Evolutionary conservation across 768 basidiomycete genomes (phyloP), one percentile per base, ranked within the genome.

Genomic region (Melanogaster broomeanus): DNA sequence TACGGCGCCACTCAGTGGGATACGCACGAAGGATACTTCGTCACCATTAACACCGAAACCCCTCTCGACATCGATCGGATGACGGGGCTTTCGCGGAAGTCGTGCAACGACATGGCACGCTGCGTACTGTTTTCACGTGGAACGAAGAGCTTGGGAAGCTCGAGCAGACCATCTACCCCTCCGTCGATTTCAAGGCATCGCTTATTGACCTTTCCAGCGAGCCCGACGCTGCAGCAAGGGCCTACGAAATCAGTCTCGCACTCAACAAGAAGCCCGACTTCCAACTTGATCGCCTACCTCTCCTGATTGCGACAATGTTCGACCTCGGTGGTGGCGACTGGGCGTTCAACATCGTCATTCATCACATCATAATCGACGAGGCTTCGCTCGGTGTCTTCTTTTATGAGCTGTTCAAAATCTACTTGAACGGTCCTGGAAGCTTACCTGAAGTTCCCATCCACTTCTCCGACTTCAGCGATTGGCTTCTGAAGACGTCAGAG

Each of bases 1-100:
- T 64, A 64, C 18, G 64, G 67, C n/a, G 66, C 67, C 19, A 68
- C 66, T 21, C 66, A 67, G 12, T 68, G 66, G 64, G 66, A 66
- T 35, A 66, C 66, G 4, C 66, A 67, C 16, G 66, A 67, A 42
- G 62, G 66, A 28, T 59, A 56, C 49, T 55, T 62, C 7, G 49
- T 59, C 33, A 59, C 48, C 11, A 21, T 62, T 34, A 22, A 39
- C 21, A 48, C 64, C 16, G 64, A 68, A 40, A 64, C 57, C 2
- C 28, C 65, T 8, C 49, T 68, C 34, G 67, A 67, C 37, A 46
- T 63, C 2, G 63, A 67, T 18, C 56, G 58, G 7, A 67, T 69
- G 65, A 42, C 48, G 25, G 61, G 9, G 65, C 67, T 3, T 56
- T 68, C 7, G 46, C 28, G 30, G 65, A 68, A 52, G 57, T 64